phyloP scores from a whole-genome alignment of 2,329 filamentous ascomycete genomes.

The Sporothrix inflata region DNA sequence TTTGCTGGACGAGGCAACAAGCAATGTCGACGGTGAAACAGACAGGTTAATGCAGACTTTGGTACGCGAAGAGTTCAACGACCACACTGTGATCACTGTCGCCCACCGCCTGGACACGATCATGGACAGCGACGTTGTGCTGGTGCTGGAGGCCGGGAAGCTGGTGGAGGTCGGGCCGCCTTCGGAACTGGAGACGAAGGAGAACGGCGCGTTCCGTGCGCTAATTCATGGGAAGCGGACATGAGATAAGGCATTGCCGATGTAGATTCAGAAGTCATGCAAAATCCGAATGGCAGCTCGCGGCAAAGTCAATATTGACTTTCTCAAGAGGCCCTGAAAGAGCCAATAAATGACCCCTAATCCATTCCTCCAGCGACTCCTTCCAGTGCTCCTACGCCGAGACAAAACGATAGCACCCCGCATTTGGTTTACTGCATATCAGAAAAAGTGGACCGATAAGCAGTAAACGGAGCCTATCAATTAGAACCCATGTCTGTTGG shows the following conservation, averaged over 20 bases:
- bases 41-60: not conserved
- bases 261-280: not conserved
- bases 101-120: not conserved
- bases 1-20: not conserved
- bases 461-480: slow-evolving; percentile 7
- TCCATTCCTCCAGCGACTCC: not conserved
- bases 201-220: not conserved
- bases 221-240: not conserved
- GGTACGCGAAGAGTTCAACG: not conserved
- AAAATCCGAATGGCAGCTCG: not conserved
- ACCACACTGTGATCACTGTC: not conserved
- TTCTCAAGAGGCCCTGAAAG: not conserved
- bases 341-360: not conserved
- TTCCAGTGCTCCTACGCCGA: not conserved
- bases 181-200: not conserved
- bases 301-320: slow-evolving; percentile 12
- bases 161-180: not conserved
- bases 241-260: not conserved
- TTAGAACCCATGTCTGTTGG: not conserved
- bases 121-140: not conserved
- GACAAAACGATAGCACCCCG: not conserved
- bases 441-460: not conserved
- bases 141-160: not conserved
- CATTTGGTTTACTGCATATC: slow-evolving; percentile 9
- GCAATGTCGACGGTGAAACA: not conserved